Evolutionary conservation across 768 basidiomycete species (phyloP).

Genomic region (Naematelia encephala): DNA sequence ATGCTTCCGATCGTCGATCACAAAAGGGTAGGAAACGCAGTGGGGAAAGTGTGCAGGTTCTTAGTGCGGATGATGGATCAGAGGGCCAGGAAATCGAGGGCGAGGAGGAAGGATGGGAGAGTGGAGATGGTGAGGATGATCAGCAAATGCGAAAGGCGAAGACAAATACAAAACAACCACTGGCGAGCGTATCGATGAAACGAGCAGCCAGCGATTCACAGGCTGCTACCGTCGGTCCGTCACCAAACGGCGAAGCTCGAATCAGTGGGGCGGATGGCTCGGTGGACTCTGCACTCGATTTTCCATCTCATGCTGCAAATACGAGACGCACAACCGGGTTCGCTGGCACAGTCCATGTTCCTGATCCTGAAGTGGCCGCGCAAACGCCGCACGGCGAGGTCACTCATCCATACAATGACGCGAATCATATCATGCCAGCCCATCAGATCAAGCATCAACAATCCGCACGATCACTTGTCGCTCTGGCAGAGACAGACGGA

Average conservation of each 20-base stretch:
- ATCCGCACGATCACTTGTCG: slow-evolving; percentile 11
- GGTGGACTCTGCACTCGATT: slow-evolving; percentile 3
- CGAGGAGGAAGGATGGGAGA: slow-evolving; percentile 41
- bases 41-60: slow-evolving; percentile 15
- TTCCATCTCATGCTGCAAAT: slow-evolving; percentile 5
- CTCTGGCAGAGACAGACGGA: slow-evolving; percentile 7
- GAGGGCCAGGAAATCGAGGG: slow-evolving; percentile 17
- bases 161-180: slow-evolving; percentile 1
- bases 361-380: slow-evolving; percentile 26
- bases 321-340: slow-evolving; percentile 33
- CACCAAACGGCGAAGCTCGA: slow-evolving; percentile 2
- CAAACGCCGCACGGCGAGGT: background rate
- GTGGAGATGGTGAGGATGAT: slow-evolving; percentile 21
- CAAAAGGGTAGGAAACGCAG: slow-evolving; percentile 16
- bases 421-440: slow-evolving; percentile 26
- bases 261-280: background rate
- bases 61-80: slow-evolving; percentile 15
- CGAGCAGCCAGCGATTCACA: slow-evolving; percentile 34
- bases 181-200: slow-evolving; percentile 16
- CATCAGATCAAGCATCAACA: slow-evolving; percentile 25
- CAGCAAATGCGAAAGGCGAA: slow-evolving; percentile 9
- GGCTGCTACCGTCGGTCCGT: slow-evolving; percentile 8
- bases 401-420: slow-evolving; percentile 10
- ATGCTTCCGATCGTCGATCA: slow-evolving; percentile 14
- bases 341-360: slow-evolving; percentile 26